Percentiles rank a stretch among this genome's conserved stretches.
Conservation (phyloP, 2,329 filamentous ascomycete genomes). For the Diplodia scrobiculata region DNA sequence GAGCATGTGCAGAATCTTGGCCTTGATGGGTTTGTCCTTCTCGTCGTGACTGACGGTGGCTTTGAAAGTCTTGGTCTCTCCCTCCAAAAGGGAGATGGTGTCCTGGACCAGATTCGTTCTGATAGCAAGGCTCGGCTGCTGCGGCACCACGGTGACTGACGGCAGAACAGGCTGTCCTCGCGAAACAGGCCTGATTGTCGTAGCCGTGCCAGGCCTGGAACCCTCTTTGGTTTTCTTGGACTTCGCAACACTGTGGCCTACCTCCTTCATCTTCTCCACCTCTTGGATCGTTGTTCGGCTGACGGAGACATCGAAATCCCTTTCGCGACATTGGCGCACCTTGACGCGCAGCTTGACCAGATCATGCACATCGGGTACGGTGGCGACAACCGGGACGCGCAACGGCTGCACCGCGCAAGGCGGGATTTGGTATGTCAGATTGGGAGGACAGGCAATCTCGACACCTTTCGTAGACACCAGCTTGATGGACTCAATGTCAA, state of each 20-base stretch:
- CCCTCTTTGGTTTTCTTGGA: background rate
- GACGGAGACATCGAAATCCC: constrained; percentile 23
- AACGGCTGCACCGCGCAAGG: constrained; percentile 37
- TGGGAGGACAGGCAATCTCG: constrained; percentile 71
- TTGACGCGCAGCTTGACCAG: constrained; percentile 20
- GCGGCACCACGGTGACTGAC: constrained; percentile 72
- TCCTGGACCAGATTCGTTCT: constrained; percentile 78
- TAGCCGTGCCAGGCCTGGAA: constrained; percentile 21
- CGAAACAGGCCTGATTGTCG: constrained; percentile 9
- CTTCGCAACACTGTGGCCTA: constrained; percentile 17
- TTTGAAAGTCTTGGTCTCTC: constrained; percentile 75
- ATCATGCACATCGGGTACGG: constrained; percentile 7
- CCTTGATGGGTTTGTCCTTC: constrained; percentile 66
- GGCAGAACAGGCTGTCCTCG: constrained; percentile 43
- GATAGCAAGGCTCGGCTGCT: constrained; percentile 75
- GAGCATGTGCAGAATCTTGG: constrained; percentile 82
- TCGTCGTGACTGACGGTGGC: constrained; percentile 72
- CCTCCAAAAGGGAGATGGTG: constrained; percentile 89
- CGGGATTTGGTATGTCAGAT: constrained; percentile 28
- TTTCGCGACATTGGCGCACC: constrained; percentile 23
- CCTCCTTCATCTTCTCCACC: constrained; percentile 26
- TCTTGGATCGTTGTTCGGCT: constrained; percentile 8
- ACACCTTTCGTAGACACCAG: constrained; percentile 71
- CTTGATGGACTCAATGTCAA: constrained; percentile 80
- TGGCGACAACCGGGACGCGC: constrained; percentile 23